Evolutionary conservation across 192 early-diverging fungal species (phyloP), one percentile per base, ranked within the genome.

Genomic region (Coemansia sp.): DNA sequence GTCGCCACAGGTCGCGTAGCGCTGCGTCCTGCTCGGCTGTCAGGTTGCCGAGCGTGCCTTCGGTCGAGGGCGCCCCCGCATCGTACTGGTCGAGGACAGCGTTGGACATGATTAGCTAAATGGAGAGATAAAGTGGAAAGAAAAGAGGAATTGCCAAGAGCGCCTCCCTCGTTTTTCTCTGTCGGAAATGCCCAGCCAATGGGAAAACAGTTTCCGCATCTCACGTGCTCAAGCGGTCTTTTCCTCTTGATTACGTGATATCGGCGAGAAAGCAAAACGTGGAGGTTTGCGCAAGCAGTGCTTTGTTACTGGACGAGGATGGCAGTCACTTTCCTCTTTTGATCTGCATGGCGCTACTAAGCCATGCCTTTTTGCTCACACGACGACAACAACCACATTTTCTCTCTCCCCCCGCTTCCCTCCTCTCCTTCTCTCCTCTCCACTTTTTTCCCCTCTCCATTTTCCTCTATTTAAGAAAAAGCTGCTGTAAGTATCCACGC

Each of bases 1-100:
- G 78, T 8, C 56, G 60, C 83, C 85, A 86, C 3, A 87, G 63
- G 44, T 80, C 69, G 53, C 76, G 75, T 17, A 87, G 73, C 19
- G 60, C 56, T 27, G 55, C 60, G 26, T 67, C 59, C 46, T 85
- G 81, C 40, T 79, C 62, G 24, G 56, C 27, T 0, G 82, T 83
- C 12, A 86, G 71, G 57, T 74, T 56, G 8, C 76, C 76, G n/a
- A 83, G 58, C 12, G 81, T 67, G 50, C 85, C 85, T 1, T 68
- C 74, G 44, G 62, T 55, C 32, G 46, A 58, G 46, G 58, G 74
- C 69, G 59, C 63, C 64, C 77, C 77, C 2, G 33, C 63, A 3
- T 56, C 62, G 53, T 80, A 80, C 68, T 80, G 77, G 53, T 67
- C 77, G 7, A 75, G 18, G 18, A 75, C 68, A 21, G 56, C 22